Conservation (phyloP, 75 land plant species). For the Picea glauca region DNA sequence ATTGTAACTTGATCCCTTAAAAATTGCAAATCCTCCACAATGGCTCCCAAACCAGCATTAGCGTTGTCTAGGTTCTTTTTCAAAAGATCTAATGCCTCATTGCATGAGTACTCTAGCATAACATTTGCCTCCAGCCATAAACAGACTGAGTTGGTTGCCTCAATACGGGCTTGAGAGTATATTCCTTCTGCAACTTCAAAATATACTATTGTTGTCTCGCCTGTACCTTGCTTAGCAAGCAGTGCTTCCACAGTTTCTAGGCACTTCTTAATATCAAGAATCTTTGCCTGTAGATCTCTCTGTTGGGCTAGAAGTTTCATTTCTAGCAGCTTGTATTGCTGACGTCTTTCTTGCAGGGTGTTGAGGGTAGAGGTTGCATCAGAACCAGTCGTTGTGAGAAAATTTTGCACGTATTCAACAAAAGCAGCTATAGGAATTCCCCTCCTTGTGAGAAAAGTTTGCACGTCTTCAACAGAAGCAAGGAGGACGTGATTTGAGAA, state of each 20-base stretch:
- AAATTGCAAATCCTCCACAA: slow-evolving; percentile 82
- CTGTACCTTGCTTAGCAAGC: slow-evolving; percentile 70
- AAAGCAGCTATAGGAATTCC: slow-evolving; percentile 94
- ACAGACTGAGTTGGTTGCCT: slow-evolving; percentile 79
- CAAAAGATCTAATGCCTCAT: slow-evolving; percentile 81
- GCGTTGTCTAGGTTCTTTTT: slow-evolving; percentile 92
- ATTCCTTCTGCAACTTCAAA: slow-evolving; percentile 98
- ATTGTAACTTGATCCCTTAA: slow-evolving; percentile 95
- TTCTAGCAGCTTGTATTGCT: slow-evolving; percentile 95
- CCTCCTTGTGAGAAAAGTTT: slow-evolving; percentile 41
- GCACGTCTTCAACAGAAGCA: too few relatives aligned
- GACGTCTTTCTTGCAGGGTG: slow-evolving; percentile 95
- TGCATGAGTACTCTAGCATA: slow-evolving; percentile 93
- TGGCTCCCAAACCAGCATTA: slow-evolving; percentile 78
- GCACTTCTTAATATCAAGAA: slow-evolving; percentile 98
- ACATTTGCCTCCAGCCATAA: slow-evolving; percentile 99
- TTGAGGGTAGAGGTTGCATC: slow-evolving; percentile 77
- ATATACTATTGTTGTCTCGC: slow-evolving; percentile 82
- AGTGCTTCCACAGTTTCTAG: slow-evolving; percentile 76
- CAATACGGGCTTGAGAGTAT: slow-evolving; percentile 77
- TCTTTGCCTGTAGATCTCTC: slow-evolving; percentile 95
- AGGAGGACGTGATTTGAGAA: too few relatives aligned
- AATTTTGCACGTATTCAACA: slow-evolving; percentile 83
- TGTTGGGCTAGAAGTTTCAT: slow-evolving; percentile 95
- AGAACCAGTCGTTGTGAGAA: slow-evolving; percentile 54